phyloP scores from a whole-genome alignment of 2,329 filamentous ascomycete genomes.

The Penicillium aurantiogriseum region DNA sequence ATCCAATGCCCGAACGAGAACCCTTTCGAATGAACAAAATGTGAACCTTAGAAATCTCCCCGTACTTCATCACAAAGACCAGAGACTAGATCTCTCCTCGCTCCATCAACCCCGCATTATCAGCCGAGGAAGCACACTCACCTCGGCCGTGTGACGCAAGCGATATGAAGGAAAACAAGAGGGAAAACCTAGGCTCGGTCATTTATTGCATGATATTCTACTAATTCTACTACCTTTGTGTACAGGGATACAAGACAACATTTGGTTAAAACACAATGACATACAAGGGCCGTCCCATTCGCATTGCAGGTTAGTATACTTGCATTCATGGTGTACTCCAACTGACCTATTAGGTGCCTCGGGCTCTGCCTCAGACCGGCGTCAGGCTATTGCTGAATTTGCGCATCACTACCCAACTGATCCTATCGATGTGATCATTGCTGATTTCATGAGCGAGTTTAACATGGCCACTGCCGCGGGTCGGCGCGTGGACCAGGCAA shows the following conservation, averaged over 20 bases:
- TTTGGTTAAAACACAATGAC: slow-evolving; percentile 12
- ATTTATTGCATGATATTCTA: too few relatives aligned
- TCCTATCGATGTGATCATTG: slow-evolving; percentile 48
- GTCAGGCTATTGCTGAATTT: slow-evolving; percentile 46
- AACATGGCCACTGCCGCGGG: slow-evolving; percentile 51
- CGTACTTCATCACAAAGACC: neutral
- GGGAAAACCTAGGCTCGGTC: neutral
- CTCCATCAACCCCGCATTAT: neutral
- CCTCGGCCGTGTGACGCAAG: slow-evolving; percentile 2
- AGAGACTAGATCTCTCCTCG: neutral
- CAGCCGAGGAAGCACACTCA: slow-evolving; percentile 7
- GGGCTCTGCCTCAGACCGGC: slow-evolving; percentile 47
- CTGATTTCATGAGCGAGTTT: slow-evolving; percentile 51
- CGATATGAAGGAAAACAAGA: neutral
- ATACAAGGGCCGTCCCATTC: slow-evolving; percentile 22
- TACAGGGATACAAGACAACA: neutral
- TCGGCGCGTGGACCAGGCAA: slow-evolving; percentile 39
- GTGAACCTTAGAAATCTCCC: neutral
- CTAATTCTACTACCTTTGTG: neutral
- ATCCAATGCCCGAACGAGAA: neutral
- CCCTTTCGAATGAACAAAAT: neutral
- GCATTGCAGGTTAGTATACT: slow-evolving; percentile 21
- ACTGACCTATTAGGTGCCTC: slow-evolving; percentile 37
- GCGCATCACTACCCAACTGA: slow-evolving; percentile 40
- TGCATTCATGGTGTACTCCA: neutral